Evolutionary conservation across 768 basidiomycete genomes (phyloP), one percentile per base, ranked within the genome.

Genomic region (Cystobasidium tubakii): DNA sequence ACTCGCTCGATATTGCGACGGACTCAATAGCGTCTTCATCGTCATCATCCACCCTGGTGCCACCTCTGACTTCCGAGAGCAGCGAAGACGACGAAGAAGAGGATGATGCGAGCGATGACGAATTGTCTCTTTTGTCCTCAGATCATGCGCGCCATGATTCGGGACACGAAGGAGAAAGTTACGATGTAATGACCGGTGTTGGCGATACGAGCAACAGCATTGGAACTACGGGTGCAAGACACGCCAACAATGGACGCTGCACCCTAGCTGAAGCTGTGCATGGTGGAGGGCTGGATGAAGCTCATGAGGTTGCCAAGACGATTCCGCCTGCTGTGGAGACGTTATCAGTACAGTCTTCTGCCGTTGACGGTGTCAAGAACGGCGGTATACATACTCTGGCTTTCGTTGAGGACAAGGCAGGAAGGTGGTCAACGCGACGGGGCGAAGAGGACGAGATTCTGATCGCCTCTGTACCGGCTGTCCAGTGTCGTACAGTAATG

Each of bases 71-170:
- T 17, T 60, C 57, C 12, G 57, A 60, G 23, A 60, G 57, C 23
- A 60, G 57, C 21, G 57, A 60, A 34, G 57, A 60, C 6, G 53
- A 54, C 33, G 33, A 29, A 25, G 57, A 60, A 21, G 57, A 60
- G 13, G 57, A 60, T 21, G 27, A 60, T 6, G 25, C 33, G 15
- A 34, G 33, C 29, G 57, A 60, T 27, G 29, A 25, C 21, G 57
- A 60, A 15, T 17, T 60, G 57, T 9, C 7, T 17, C 46, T 50
- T 21, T 19, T 50, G 4, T 9, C 46, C 21, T 50, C 46, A 6
- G 10, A 21, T n/a, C 46, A 9, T n/a, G n/a, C 7, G 15, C 7
- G 21, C 21, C 21, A 9, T 50, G 46, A 50, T 17, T 9, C 7
- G 4, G 46, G 21, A n/a, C 3, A 50, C 21, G 21, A 3, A 15